Base-by-base conservation (phyloP, 1,139 yeast species). In the Arxiozyma slooffiae region DNA sequence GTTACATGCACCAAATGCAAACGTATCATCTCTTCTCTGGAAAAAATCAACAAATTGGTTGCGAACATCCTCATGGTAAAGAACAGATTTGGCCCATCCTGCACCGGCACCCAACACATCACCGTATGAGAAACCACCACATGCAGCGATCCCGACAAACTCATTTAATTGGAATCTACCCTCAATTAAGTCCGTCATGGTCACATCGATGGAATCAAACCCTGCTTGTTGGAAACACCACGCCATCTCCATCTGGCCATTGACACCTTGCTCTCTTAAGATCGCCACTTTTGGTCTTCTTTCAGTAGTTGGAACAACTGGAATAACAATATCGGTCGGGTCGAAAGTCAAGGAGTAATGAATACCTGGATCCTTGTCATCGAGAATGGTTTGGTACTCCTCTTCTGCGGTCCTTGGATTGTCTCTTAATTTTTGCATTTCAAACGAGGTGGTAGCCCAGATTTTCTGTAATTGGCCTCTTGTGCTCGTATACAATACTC, bases 51-150 rank as follows among this genome's bases (percentile, higher is more conserved):
- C 70, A 69, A 94, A 94, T 71, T 87, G 90, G 39, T 76, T 66
- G 65, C 94, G 81, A 46, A 94, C 85, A 50, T 73, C 75, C 38
- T 81, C 87, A 65, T 92, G 85, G 77, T 82, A 89, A 59, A 94
- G 72, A n/a, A 92, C 96, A 20, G 96, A 87, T 67, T 89, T 90
- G 54, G 99, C 98, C 98, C 98, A 94, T 53, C 99, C 99, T 49
- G 94, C 88, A 67, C 97, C 99, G 34, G 98, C 98, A 59, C 99
- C 98, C 55, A 94, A 75, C 46, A 94, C 99, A 71, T 94, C 99
- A 76, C 99, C 99, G 66, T 90, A 94, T 1, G 97, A 89, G 76
- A 94, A 94, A 30, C 99, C 99, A 71, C 99, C 99, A 72, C 98
- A 94, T 5, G 98, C 98, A 50, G 97, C 98, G 53, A 94, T 63